Evolutionary conservation across 352 stramenopile genomes (phyloP).

Genomic region (Ophiocytium majus): DNA sequence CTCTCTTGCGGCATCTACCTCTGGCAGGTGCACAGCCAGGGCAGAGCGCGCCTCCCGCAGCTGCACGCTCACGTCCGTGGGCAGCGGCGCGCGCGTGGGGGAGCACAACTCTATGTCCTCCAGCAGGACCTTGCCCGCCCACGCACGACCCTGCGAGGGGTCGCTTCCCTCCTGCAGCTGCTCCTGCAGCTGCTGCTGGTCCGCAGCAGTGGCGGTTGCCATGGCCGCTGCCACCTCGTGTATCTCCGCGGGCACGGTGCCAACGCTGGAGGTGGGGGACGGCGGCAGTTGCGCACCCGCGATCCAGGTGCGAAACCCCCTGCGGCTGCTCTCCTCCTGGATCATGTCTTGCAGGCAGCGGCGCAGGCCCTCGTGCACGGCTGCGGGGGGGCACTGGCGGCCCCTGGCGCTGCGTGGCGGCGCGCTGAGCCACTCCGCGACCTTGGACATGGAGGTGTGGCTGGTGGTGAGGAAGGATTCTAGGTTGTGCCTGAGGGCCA

Average conservation of each 20-base stretch:
- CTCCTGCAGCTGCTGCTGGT: not conserved
- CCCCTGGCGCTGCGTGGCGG: not conserved
- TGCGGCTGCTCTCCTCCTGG: not conserved
- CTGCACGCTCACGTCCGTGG: not conserved
- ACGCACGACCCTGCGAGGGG: too few relatives aligned
- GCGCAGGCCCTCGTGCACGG: slow-evolving; percentile 17
- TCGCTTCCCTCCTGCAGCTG: not conserved
- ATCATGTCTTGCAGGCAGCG: slow-evolving; percentile 16
- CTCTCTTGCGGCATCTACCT: not conserved
- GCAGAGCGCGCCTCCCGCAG: not conserved
- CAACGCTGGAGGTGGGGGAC: not conserved
- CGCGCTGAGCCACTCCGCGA: slow-evolving; percentile 8
- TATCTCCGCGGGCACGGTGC: not conserved
- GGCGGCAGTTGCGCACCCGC: not conserved
- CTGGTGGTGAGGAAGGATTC: not conserved
- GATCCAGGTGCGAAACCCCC: not conserved
- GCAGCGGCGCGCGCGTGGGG: not conserved
- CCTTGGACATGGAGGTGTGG: not conserved
- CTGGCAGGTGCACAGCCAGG: not conserved
- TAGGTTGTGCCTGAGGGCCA: not conserved
- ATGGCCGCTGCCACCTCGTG: not conserved
- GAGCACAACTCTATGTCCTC: not conserved
- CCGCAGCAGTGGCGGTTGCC: not conserved
- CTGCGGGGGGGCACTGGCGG: not conserved
- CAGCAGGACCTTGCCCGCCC: not conserved